Evolutionary conservation across 495 filamentous ascomycete genomes (phyloP), one percentile per base, ranked within the genome.

Genomic region (Xylaria acuta): DNA sequence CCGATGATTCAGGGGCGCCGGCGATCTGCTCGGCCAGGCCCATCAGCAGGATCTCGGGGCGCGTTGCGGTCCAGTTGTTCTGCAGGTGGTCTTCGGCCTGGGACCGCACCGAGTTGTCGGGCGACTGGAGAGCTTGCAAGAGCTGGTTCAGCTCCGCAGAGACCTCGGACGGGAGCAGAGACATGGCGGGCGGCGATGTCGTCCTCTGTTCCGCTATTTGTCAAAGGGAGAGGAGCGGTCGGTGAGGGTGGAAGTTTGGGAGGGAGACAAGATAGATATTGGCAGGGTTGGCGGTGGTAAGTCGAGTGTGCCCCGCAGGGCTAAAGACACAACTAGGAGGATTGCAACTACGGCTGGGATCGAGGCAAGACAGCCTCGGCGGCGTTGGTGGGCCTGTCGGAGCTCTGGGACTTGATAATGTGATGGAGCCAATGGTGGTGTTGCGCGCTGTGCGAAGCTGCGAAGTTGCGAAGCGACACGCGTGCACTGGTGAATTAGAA

Each of bases 1-100:
- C 94, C 67, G 86, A 83, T 67, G 90, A 77, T 75, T 94, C 91
- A 72, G 88, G 85, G 27, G 92, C 86, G 22, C 85, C 88, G 75
- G 91, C 88, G 76, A 97, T 92, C 83, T 98, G 95, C 82, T 99
- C 97, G 25, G 91, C 94, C 75, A 99, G 82, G 69, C 94, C 97
- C 92, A 97, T 94, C 80, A 99, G 83, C 47, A 98, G 84, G 72
- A 96, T 86, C 74, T 97, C 94, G 45, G 97, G 95, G 53, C 91
- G 88, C 25, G 87, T 86, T 65, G 84, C 86, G 49, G 94, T 90
- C 96, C 96, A 99, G 81, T 94, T 92, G 82, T 89, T 92, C 78
- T 92, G 93, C 72, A 99, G 83, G 79, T 93, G 90, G 63, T 95
- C 93, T 82, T 99, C 97, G 62, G 95, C 94, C 78, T 92, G 90